Evolutionary conservation across 768 basidiomycete species (phyloP).

Genomic region (Boletus sensibilis): DNA sequence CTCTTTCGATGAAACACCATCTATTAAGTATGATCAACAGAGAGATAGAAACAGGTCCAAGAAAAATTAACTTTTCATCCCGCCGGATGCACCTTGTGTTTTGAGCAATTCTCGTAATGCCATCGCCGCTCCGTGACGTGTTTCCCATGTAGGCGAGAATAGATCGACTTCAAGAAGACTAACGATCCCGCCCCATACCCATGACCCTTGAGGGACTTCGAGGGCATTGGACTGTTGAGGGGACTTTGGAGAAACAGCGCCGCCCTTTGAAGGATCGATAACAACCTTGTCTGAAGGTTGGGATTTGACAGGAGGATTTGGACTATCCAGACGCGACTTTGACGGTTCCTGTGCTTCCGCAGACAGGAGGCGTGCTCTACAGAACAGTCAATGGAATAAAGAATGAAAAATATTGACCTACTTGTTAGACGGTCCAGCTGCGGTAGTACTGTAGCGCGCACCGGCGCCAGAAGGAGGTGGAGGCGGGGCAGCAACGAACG

Average conservation of each 20-base stretch:
- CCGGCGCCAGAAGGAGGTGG: slow-evolving; percentile 57
- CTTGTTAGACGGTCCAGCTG: slow-evolving; percentile 62
- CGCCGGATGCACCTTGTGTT: slow-evolving; percentile 76
- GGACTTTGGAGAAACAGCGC: slow-evolving; percentile 76
- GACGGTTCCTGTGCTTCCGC: slow-evolving; percentile 53
- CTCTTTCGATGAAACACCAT: slow-evolving; percentile 48
- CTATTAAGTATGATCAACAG: slow-evolving; percentile 36
- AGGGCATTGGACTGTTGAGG: slow-evolving; percentile 76
- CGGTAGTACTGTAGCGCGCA: slow-evolving; percentile 59
- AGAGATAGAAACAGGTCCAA: background rate
- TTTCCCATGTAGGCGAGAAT: slow-evolving; percentile 88
- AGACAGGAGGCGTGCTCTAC: slow-evolving; percentile 72
- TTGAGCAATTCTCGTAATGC: slow-evolving; percentile 87
- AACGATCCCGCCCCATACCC: slow-evolving; percentile 86
- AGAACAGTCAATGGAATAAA: slow-evolving; percentile 2
- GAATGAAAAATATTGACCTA: slow-evolving; percentile 27
- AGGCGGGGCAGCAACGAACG: slow-evolving; percentile 72
- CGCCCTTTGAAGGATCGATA: slow-evolving; percentile 80
- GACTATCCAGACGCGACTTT: slow-evolving; percentile 59
- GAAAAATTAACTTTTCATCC: slow-evolving; percentile 62
- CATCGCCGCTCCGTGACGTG: slow-evolving; percentile 90
- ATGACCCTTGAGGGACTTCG: slow-evolving; percentile 69
- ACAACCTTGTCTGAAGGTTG: slow-evolving; percentile 60
- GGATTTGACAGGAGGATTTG: slow-evolving; percentile 42
- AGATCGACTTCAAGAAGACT: slow-evolving; percentile 80